A percentile compares a stretch with the other conserved stretches of the same genome.
Evolutionary conservation across 306 rosid genomes (phyloP).

Genomic region (Trichosanthes cucumerina): DNA sequence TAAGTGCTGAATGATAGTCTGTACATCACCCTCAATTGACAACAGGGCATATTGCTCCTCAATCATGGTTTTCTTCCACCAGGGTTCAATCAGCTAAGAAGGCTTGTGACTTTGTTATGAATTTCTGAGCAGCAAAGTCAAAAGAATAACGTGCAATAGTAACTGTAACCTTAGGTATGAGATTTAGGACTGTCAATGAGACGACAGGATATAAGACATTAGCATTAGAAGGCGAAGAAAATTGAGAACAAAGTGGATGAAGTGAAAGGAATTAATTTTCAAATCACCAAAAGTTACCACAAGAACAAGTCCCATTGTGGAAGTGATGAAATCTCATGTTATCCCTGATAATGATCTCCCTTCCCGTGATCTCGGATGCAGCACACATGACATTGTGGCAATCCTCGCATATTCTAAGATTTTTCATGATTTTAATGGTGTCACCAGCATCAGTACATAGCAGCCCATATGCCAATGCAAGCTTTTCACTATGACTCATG

Average conservation of each 20-base stretch:
- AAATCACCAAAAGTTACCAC: slow-evolving; percentile 65
- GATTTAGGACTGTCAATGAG: neutral
- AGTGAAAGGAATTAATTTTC: neutral
- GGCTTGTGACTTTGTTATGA: neutral
- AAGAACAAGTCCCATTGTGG: slow-evolving; percentile 57
- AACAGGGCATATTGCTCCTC: too few species aligned
- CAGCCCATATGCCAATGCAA: slow-evolving; percentile 64
- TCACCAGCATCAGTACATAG: slow-evolving; percentile 34
- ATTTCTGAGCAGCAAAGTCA: neutral
- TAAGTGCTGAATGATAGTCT: too few species aligned
- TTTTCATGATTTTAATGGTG: slow-evolving; percentile 71
- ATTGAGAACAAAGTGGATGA: neutral
- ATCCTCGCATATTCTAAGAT: slow-evolving; percentile 73
- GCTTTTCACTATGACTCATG: slow-evolving; percentile 66
- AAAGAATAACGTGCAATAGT: too few species aligned
- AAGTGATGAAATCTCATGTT: slow-evolving; percentile 76
- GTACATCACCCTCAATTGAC: too few species aligned
- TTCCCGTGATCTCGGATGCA: slow-evolving; percentile 46
- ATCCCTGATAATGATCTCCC: slow-evolving; percentile 68
- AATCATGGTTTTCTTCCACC: neutral
- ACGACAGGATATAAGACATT: neutral
- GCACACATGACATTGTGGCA: slow-evolving; percentile 67
- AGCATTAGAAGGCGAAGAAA: neutral
- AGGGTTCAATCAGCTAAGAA: neutral
- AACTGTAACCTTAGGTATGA: neutral